Evolutionary conservation across 1,284 basidiomycete genomes (phyloP), one percentile per base, ranked within the genome.

Genomic region (Thecaphora thlaspeos): DNA sequence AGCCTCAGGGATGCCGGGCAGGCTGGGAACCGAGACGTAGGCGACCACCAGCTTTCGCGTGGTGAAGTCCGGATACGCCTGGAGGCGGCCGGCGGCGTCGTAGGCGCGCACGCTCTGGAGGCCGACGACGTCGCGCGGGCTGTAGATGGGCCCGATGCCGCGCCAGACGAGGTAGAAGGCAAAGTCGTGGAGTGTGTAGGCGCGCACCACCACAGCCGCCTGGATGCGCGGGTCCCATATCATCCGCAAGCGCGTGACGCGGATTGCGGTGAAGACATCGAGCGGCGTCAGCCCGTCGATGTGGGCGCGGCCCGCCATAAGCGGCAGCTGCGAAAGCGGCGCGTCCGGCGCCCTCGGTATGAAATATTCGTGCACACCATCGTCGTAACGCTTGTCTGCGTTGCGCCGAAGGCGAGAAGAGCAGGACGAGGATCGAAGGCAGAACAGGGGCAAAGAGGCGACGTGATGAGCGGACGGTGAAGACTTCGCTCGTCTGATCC

Each of bases 191-290:
- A 58, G 61, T 8, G 49, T 51, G 26, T 63, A 71, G 22, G 55
- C 28, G 14, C 61, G 55, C 43, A 71, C 46, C 37, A 64, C 63
- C 44, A 62, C 49, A 14, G 63, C 69, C 26, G 63, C 61, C 41
- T 58, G 53, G n/a, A 71, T 51, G 7, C 69, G 53, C 1, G 50
- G 51, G 43, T 71, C 69, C 66, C 66, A 71, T 49, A 71, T 63
- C 55, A 66, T 59, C 1, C 69, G 54, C 38, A 55, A 70, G 15
- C 59, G 50, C 2, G 61, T 53, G 43, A 61, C 48, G n/a, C 65
- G 55, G 19, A 71, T 70, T 28, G 58, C 68, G 0, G 51, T 51
- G 23, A 70, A 64, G 21, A 68, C 55, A 30, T 71, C 67, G 39
- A 69, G 53, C 15, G 69, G 63, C 2, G 59, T 66, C 17, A 58